These are phyloP conservation scores for Amanita inopinata DNA, from an alignment of 768 basidiomycete genomes.

Conservation along the genomic window DNA sequence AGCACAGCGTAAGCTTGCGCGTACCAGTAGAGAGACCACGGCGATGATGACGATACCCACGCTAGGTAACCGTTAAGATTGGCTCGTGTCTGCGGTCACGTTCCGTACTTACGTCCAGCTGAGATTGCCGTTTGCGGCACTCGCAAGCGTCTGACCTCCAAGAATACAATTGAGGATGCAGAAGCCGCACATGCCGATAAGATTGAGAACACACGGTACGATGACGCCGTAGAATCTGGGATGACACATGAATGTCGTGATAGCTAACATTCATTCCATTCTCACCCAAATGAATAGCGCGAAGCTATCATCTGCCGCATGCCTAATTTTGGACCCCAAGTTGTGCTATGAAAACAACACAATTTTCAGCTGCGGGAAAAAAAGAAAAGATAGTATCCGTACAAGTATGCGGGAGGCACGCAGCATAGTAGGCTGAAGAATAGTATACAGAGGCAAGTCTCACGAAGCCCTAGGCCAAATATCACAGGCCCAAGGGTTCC, in stretches of 20 bases:
- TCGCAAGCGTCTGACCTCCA: conserved; percentile 47
- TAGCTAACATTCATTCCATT: not conserved
- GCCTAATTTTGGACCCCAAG: conserved; percentile 79
- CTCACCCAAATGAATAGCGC: conserved; percentile 28
- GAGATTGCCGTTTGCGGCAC: conserved; percentile 28
- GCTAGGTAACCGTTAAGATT: conserved; percentile 21
- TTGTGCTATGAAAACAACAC: conserved; percentile 23
- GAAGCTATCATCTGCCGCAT: conserved; percentile 82
- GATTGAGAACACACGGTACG: conserved; percentile 50
- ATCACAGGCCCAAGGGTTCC: conserved; percentile 56
- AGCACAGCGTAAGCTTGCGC: conserved; percentile 20
- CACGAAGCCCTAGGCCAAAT: conserved; percentile 51
- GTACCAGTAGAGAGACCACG: conserved; percentile 53
- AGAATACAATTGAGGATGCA: conserved; percentile 65
- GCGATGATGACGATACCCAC: conserved; percentile 79
- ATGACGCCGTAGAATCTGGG: conserved; percentile 55
- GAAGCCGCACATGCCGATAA: conserved; percentile 57
- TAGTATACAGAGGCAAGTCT: conserved; percentile 54
- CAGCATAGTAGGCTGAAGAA: conserved; percentile 60
- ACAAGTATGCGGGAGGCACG: conserved; percentile 55
- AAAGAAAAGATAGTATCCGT: conserved; percentile 8
- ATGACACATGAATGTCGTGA: conserved; percentile 8
- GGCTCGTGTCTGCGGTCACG: not conserved
- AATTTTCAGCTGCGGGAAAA: not conserved
- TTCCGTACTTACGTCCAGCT: conserved; percentile 30